phyloP scores from a whole-genome alignment of 441 rosid species.

The Hura crepitans region DNA sequence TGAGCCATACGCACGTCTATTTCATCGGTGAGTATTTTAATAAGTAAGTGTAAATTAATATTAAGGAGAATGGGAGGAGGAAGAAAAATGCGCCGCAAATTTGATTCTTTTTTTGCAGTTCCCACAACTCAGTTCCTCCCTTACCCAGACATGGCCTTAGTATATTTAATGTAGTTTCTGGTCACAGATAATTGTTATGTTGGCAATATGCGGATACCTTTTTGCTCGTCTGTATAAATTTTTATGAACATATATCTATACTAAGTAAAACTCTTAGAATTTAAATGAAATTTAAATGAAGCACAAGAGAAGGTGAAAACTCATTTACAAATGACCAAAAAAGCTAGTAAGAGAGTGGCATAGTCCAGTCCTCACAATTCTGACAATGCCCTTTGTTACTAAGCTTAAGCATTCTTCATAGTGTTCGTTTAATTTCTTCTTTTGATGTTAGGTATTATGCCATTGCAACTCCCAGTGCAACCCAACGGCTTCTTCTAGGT shows the following conservation, averaged over 20 bases:
- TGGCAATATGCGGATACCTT: background rate
- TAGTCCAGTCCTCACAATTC: constrained; percentile 8
- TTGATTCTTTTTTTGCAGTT: background rate
- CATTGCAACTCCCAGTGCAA: constrained; percentile 98
- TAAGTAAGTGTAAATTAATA: background rate
- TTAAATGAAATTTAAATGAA: too few species aligned
- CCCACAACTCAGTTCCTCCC: background rate
- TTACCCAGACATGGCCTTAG: background rate
- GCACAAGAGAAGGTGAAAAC: background rate
- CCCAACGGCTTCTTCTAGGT: constrained; percentile 96
- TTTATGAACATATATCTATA: background rate
- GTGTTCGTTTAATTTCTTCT: constrained; percentile 6
- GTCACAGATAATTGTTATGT: background rate
- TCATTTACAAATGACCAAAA: background rate
- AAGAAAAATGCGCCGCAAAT: background rate
- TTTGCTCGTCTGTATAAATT: background rate
- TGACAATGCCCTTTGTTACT: constrained; percentile 11
- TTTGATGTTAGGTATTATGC: constrained; percentile 70
- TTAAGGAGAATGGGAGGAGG: background rate
- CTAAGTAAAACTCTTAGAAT: background rate
- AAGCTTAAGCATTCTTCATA: constrained; percentile 9
- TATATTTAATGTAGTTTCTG: constrained; percentile 10
- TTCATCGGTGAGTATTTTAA: constrained; percentile 65
- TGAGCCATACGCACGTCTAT: constrained; percentile 94
- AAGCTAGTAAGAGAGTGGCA: background rate